Conservation (phyloP, 73 alveolate species). For the Paramecium pentaurelia region DNA sequence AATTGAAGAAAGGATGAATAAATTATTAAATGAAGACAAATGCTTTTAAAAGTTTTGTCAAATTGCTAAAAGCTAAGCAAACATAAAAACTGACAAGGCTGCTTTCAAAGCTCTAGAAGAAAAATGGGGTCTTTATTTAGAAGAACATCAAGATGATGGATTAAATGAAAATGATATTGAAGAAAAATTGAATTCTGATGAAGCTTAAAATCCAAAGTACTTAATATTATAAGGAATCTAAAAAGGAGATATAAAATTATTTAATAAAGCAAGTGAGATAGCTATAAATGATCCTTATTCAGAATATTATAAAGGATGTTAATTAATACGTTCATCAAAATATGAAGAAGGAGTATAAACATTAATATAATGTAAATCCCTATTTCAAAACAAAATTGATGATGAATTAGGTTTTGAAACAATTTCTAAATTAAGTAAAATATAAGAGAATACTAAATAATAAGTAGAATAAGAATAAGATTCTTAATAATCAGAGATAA, state of each 20-base stretch:
- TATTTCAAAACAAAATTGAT: background rate
- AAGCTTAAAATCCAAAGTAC: background rate
- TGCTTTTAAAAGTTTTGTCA: background rate
- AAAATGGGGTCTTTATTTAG: background rate
- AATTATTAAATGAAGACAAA: background rate
- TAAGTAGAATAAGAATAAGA: background rate
- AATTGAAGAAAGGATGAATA: background rate
- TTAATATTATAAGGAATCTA: background rate
- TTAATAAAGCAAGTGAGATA: background rate
- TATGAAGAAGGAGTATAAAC: background rate
- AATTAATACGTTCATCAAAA: background rate
- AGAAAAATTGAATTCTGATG: background rate
- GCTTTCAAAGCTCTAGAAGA: background rate
- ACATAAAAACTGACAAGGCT: background rate
- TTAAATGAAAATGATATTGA: background rate
- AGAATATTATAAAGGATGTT: background rate
- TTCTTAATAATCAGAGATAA: background rate
- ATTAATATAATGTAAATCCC: background rate
- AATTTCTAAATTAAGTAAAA: background rate
- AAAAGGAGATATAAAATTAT: background rate
- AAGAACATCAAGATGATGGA: background rate
- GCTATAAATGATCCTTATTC: background rate
- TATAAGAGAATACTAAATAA: background rate
- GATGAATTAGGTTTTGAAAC: background rate
- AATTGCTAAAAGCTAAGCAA: background rate